Evolutionary conservation across 805 yeast species (phyloP).

Genomic region (Cyberlindnera galapagoensis): DNA sequence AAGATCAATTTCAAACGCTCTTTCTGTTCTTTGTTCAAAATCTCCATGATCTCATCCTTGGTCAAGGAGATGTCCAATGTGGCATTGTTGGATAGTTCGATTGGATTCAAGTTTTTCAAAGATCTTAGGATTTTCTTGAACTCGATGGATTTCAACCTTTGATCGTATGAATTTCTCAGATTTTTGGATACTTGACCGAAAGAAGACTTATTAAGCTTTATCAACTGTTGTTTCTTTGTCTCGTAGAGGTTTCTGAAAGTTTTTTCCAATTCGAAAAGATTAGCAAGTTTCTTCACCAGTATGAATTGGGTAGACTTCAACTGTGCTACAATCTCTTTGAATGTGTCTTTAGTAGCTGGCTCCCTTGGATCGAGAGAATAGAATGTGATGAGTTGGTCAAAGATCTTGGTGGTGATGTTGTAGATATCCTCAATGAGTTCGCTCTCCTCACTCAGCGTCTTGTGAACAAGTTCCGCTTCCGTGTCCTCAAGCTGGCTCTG

Average conservation of each 20-base stretch:
- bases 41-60: constrained; percentile 15
- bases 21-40: constrained; percentile 16
- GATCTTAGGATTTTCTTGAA: constrained; percentile 11
- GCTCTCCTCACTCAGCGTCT: constrained; percentile 4
- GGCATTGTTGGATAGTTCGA: constrained; percentile 13
- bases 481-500: constrained; percentile 2
- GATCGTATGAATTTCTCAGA: constrained; percentile 14
- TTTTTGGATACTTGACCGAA: constrained; percentile 11
- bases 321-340: neutral
- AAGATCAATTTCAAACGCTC: constrained; percentile 14
- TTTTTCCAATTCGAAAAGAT: constrained; percentile 12
- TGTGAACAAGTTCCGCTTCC: no score
- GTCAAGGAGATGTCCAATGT: constrained; percentile 6
- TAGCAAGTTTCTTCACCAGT: constrained; percentile 4
- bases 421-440: constrained; percentile 10
- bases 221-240: constrained; percentile 5
- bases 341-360: constrained; percentile 2
- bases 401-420: constrained; percentile 4
- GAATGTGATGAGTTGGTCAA: constrained; percentile 14
- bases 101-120: constrained; percentile 8
- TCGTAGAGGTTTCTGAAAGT: constrained; percentile 8
- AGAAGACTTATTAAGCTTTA: constrained; percentile 6
- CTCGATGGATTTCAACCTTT: constrained; percentile 9
- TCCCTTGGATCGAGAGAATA: constrained; percentile 11
- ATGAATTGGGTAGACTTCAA: constrained; percentile 3